Evolutionary conservation across 352 stramenopile genomes (phyloP).

Genomic region (Phytophthora tubulina): DNA sequence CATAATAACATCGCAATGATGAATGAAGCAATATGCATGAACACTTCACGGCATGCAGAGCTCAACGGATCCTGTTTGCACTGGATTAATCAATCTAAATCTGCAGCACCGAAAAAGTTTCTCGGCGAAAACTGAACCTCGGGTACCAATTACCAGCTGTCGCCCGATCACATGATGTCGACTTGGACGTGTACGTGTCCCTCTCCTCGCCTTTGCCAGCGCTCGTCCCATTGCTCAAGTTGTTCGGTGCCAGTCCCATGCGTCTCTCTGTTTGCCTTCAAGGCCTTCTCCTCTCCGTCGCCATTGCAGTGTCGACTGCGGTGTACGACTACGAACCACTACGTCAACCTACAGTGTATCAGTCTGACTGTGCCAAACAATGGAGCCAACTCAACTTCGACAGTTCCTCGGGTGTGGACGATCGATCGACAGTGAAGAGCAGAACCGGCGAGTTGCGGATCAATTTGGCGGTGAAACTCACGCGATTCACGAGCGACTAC

Average conservation of each 20-base stretch:
- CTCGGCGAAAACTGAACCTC: slow-evolving; percentile 25
- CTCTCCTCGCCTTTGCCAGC: slow-evolving; percentile 18
- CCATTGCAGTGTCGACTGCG: slow-evolving; percentile 15
- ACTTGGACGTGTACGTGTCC: slow-evolving; percentile 32
- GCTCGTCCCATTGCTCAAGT: slow-evolving; percentile 34
- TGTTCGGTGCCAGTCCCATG: slow-evolving; percentile 16
- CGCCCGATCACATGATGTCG: slow-evolving; percentile 22
- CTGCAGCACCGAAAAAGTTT: neutral
- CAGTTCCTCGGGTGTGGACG: slow-evolving; percentile 12
- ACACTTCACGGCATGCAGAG: no score
- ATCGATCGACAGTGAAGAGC: slow-evolving; percentile 51
- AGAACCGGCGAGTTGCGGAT: slow-evolving; percentile 61
- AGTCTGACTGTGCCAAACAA: slow-evolving; percentile 56
- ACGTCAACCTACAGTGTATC: slow-evolving; percentile 49
- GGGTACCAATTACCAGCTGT: slow-evolving; percentile 28
- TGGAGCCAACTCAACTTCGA: slow-evolving; percentile 40
- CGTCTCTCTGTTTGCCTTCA: slow-evolving; percentile 21
- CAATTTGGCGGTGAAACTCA: slow-evolving; percentile 63
- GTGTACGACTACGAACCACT: slow-evolving; percentile 56
- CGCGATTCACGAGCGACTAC: slow-evolving; percentile 77
- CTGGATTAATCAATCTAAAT: neutral
- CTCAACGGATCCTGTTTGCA: neutral
- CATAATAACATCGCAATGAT: no score
- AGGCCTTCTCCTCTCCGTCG: slow-evolving; percentile 18
- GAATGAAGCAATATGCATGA: no score